A percentile compares a stretch with the other conserved stretches of the same genome.
Evolutionary conservation across 495 filamentous ascomycete genomes (phyloP).

Genomic region (Neurospora tetrasperma): DNA sequence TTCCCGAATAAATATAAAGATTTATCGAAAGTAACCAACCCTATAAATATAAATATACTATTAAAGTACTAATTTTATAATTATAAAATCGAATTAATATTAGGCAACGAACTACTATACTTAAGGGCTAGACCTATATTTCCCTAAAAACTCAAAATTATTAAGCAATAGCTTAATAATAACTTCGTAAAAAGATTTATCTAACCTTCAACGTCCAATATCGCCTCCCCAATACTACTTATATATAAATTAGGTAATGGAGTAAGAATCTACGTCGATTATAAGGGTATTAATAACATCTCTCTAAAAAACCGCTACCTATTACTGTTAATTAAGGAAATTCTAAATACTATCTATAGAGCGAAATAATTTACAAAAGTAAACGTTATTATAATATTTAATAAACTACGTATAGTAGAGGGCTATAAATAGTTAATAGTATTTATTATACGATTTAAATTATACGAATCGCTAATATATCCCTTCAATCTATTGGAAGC

Average conservation of each 20-base stretch:
- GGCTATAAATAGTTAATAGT: not conserved
- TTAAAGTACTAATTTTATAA: not conserved
- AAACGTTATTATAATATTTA: not conserved
- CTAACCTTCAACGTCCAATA: not conserved
- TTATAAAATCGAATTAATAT: not conserved
- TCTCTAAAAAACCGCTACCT: not conserved
- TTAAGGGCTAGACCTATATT: not conserved
- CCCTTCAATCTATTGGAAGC: no score
- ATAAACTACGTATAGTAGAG: not conserved
- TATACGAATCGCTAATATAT: not conserved
- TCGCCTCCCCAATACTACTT: not conserved
- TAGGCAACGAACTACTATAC: not conserved
- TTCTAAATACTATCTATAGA: not conserved
- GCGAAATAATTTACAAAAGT: not conserved
- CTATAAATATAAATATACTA: rapidly evolving
- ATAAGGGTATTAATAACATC: not conserved
- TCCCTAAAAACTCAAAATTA: not conserved
- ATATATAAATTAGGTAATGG: not conserved
- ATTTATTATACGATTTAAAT: not conserved
- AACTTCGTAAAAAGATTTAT: not conserved
- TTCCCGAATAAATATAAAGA: not conserved
- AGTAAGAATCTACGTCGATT: not conserved
- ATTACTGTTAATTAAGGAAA: not conserved
- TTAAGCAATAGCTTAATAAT: not conserved
- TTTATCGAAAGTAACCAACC: rapidly evolving